phyloP scores from a whole-genome alignment of 192 early-diverging fungal species.

The Backusella tuberculispora region DNA sequence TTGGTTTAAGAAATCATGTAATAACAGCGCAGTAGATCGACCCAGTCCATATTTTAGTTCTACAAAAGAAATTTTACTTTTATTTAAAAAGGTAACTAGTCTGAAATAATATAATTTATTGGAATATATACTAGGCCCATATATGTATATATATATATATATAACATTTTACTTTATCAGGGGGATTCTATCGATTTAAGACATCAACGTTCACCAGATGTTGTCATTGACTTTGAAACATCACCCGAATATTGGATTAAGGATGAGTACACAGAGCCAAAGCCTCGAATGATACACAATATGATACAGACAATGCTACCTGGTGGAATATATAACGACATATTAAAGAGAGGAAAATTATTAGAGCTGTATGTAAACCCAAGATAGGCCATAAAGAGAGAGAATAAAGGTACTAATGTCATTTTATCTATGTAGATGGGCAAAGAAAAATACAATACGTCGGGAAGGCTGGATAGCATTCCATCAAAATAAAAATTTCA shows the following conservation, averaged over 20 bases:
- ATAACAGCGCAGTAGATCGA: constrained; percentile 46
- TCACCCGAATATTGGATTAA: constrained; percentile 53
- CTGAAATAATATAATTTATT: no score
- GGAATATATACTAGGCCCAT: no score
- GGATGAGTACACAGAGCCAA: constrained; percentile 55
- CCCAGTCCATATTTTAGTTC: constrained; percentile 55
- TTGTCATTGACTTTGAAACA: constrained; percentile 61
- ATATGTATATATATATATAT: not conserved
- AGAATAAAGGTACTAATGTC: not conserved
- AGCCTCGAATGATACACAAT: constrained; percentile 51
- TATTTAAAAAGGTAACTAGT: constrained; percentile 55
- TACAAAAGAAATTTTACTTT: constrained; percentile 59
- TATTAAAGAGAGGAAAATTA: constrained; percentile 47
- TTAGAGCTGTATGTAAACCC: constrained; percentile 51
- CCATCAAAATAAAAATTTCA: constrained; percentile 23
- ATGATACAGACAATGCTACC: constrained; percentile 66
- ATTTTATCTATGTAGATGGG: constrained; percentile 27
- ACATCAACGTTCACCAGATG: constrained; percentile 63
- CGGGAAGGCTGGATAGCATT: constrained; percentile 41
- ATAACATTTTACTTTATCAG: constrained; percentile 11
- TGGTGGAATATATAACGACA: constrained; percentile 46
- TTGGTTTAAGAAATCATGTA: constrained; percentile 59
- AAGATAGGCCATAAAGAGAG: not conserved
- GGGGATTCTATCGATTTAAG: constrained; percentile 63
- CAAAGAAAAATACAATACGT: constrained; percentile 23